A percentile compares a stretch with the other conserved stretches of the same genome.
Conservation (phyloP, 139 green algal species). For the Volvox africanus region DNA sequence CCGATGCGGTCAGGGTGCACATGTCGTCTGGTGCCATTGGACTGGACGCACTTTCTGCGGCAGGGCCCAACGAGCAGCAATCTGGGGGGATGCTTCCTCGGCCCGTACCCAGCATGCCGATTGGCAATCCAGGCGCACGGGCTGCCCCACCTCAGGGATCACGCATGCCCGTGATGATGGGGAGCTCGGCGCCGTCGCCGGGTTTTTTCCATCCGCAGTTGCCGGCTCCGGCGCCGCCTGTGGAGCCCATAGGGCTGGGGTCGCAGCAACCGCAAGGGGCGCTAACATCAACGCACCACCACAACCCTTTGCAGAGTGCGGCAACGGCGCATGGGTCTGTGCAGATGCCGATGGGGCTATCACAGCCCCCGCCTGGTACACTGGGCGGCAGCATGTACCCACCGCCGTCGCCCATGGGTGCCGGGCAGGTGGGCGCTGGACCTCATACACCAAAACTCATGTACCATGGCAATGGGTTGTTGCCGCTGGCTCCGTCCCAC, state of each 20-base stretch:
- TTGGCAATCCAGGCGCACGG: neutral
- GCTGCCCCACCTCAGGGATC: neutral
- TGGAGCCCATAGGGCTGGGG: neutral
- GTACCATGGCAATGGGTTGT: constrained; percentile 4
- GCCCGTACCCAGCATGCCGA: neutral
- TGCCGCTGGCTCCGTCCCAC: neutral
- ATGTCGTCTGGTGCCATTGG: neutral
- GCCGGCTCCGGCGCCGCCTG: neutral
- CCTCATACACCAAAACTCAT: neutral
- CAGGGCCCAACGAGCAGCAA: neutral
- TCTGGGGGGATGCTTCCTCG: neutral
- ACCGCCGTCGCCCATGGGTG: no score
- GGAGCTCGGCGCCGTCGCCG: neutral
- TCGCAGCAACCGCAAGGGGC: neutral
- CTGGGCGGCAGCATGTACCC: constrained; percentile 12
- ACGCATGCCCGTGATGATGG: neutral
- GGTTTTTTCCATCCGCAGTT: neutral
- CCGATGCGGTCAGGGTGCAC: neutral
- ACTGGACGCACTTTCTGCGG: neutral
- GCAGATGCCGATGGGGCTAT: neutral
- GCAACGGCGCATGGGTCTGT: neutral
- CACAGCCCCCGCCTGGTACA: neutral
- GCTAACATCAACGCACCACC: neutral
- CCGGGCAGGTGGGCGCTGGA: neutral
- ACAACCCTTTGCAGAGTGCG: neutral